phyloP scores from a whole-genome alignment of 225 moss, liverwort and hornwort genomes.

The Sphagnum contortum region DNA sequence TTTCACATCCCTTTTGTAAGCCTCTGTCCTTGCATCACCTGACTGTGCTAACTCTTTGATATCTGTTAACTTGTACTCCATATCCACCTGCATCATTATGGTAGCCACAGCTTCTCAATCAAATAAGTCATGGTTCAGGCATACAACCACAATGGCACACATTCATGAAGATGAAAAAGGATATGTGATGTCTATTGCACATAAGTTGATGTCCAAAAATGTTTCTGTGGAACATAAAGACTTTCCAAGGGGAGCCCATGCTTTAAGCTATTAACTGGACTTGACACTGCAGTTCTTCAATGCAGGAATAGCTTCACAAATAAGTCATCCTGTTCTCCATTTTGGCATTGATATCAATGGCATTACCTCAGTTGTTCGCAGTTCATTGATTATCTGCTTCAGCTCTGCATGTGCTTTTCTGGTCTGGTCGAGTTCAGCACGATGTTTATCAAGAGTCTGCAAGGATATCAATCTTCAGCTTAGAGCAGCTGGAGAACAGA shows the following conservation, averaged over 20 bases:
- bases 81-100: conserved; percentile 51
- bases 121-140: neutral
- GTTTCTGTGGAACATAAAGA: too few relatives aligned
- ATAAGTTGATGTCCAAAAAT: too few relatives aligned
- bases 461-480: neutral
- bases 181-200: too few relatives aligned
- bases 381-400: conserved; percentile 46
- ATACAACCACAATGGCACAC: neutral
- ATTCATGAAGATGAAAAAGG: too few relatives aligned
- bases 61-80: conserved; percentile 64
- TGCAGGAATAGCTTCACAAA: too few relatives aligned
- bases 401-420: conserved; percentile 52
- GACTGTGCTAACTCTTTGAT: conserved; percentile 42
- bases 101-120: neutral
- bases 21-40: conserved; percentile 45
- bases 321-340: too few relatives aligned
- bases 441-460: conserved; percentile 55
- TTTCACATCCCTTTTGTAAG: conserved; percentile 45
- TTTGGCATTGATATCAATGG: too few relatives aligned
- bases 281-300: too few relatives aligned
- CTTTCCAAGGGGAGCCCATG: too few relatives aligned
- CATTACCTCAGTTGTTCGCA: conserved; percentile 69
- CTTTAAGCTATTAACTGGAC: too few relatives aligned
- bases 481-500: too few relatives aligned
- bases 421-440: conserved; percentile 45